Conservation (phyloP, 768 basidiomycete genomes). For the Leccinum variicolor region DNA sequence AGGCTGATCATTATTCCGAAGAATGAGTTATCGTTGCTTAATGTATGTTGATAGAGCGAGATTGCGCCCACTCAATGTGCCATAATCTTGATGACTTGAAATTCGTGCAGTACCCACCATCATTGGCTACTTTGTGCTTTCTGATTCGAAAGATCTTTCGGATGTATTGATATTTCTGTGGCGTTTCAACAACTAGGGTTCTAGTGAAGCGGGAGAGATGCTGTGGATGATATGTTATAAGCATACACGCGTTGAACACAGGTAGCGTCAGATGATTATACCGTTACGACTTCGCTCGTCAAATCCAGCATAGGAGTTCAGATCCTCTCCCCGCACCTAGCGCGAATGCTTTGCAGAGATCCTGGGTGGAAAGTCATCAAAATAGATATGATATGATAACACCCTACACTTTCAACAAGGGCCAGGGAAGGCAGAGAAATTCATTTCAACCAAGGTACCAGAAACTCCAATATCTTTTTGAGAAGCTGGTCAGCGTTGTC, state of each 20-base stretch:
- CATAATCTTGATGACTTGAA: not conserved
- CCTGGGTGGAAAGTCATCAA: not conserved
- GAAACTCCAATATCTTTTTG: not conserved
- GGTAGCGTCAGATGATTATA: not conserved
- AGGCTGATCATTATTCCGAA: not conserved
- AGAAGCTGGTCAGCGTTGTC: not conserved
- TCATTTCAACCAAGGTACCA: not conserved
- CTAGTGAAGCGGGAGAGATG: not conserved
- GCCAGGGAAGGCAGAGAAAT: not conserved
- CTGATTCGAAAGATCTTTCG: conserved; percentile 4
- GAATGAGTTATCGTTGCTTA: not conserved
- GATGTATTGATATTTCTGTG: conserved; percentile 5
- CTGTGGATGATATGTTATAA: conserved; percentile 2
- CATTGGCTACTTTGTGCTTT: not conserved
- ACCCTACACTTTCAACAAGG: not conserved
- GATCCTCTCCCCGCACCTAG: not conserved
- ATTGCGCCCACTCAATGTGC: conserved; percentile 10
- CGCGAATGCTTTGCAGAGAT: not conserved
- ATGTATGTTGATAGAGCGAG: conserved; percentile 2
- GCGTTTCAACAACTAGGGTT: not conserved
- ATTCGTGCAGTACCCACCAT: not conserved
- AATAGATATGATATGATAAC: not conserved
- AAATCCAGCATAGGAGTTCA: too few species aligned
- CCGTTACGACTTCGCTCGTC: not conserved
- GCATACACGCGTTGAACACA: not conserved